Percentiles rank a stretch among this genome's conserved stretches.
phyloP scores from a whole-genome alignment of 2,329 filamentous ascomycete genomes.

The Didymella pinodella region DNA sequence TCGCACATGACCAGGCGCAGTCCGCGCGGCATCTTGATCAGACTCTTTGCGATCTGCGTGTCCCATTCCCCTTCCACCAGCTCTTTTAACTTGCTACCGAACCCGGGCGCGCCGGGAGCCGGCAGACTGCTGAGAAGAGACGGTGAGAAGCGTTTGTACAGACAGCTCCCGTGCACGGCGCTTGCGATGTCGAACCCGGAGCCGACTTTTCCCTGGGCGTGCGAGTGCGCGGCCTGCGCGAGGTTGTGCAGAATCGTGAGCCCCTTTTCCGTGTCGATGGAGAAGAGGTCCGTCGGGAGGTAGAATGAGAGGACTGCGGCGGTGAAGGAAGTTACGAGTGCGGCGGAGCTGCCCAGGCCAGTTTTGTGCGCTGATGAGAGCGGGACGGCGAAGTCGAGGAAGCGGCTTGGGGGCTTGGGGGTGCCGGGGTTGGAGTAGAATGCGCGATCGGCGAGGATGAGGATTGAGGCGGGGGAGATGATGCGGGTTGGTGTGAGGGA shows the following conservation, averaged over 20 bases:
- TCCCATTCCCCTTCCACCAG: slow-evolving; percentile 81
- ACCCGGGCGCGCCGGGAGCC: slow-evolving; percentile 70
- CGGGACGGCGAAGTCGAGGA: slow-evolving; percentile 78
- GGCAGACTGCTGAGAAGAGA: slow-evolving; percentile 72
- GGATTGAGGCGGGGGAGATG: slow-evolving; percentile 75
- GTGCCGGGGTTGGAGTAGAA: slow-evolving; percentile 77
- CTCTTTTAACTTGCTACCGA: slow-evolving; percentile 69
- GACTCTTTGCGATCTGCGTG: slow-evolving; percentile 74
- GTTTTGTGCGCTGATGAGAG: slow-evolving; percentile 89
- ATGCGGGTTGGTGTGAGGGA: slow-evolving; percentile 57
- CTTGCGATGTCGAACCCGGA: slow-evolving; percentile 95
- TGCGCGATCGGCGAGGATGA: slow-evolving; percentile 92
- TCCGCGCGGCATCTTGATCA: slow-evolving; percentile 74
- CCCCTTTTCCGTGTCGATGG: slow-evolving; percentile 63
- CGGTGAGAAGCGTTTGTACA: slow-evolving; percentile 93
- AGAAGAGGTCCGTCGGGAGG: slow-evolving; percentile 64
- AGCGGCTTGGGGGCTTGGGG: slow-evolving; percentile 58
- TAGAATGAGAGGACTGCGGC: slow-evolving; percentile 80
- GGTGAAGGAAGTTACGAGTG: slow-evolving; percentile 87
- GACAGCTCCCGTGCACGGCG: slow-evolving; percentile 89
- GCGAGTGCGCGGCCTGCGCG: slow-evolving; percentile 90
- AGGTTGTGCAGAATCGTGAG: slow-evolving; percentile 83
- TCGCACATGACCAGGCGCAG: slow-evolving; percentile 91
- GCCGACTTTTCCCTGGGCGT: slow-evolving; percentile 95
- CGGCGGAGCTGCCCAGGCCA: slow-evolving; percentile 91